Base-by-base conservation (phyloP, 2,329 filamentous ascomycete genomes). In the Apiospora hydei region DNA sequence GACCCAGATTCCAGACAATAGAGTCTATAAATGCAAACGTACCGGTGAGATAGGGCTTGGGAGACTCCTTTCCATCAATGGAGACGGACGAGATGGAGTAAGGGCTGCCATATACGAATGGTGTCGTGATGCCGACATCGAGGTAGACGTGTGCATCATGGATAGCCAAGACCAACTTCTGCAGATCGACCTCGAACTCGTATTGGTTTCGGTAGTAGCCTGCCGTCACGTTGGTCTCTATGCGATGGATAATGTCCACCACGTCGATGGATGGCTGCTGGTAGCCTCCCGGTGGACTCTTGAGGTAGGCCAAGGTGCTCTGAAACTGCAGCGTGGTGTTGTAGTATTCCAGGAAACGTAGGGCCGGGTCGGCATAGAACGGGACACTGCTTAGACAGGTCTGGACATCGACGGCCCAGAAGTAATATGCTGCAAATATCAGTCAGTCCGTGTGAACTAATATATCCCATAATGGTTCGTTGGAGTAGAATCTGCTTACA, bases 271-370 rank as follows among this genome's bases (percentile, higher is more conserved):
- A 73, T 16, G 80, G 83, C 71, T 83, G 84, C 73, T 83, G 83
- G 72, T 84, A 85, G 26, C 81, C 80, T 10, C 75, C 70, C 0
- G 83, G 83, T 0, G 84, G 84, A 38, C 80, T 75, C 51, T 82
- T 81, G 21, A 85, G 79, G 71, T 82, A 85, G 18, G 80, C 79
- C 11, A 85, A 74, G 1, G 84, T 85, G 71, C 79, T 83, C 67
- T 86, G 84, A 64, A 85, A 85, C 69, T 85, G 82, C 1, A 87
- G 69, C 0, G 84, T 85, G 21, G 83, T 79, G 72, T 84, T 84
- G 70, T 82, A 83, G 72, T 87, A 87, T 8, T 81, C 73, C 5
- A 87, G 72, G 71, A 87, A 85, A 1, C 82, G 77, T 7, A 80
- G 76, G 2, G 85, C 85, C 1, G 84, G 82, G 8, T 82, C 84